Evolutionary conservation across 225 moss, liverwort and hornwort genomes (phyloP), one percentile per base, ranked within the genome.

Genomic region (Sphagnum tenellum): DNA sequence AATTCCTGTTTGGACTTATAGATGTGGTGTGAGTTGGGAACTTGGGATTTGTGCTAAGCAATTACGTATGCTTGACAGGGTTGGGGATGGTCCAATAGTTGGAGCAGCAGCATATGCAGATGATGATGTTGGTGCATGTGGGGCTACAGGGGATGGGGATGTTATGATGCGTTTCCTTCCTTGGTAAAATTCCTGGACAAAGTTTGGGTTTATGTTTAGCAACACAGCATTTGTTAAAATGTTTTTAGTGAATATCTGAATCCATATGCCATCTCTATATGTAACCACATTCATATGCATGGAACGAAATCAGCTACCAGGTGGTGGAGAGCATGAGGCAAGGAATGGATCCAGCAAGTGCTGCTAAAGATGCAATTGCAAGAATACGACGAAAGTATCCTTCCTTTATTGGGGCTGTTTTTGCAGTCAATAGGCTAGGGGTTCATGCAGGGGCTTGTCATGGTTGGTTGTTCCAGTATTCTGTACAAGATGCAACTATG

Each of bases 141-240:
- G 98, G 63, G 83, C 98, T 58, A 98, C 98, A 61, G 98, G 98
- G 51, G 98, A 98, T 67, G 98, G 98, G 62, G 98, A 98, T 75
- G 67, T 98, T 59, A 98, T 98, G 93, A 93, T 98, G 93, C 87
- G 98, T 61, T 98, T 98, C 76, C 68, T 89, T 13, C 86, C 98
- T 48, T 98, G 98, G 98, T 93, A 67, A 53, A 47, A 12, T n/a
- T 61, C 44, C 4, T 3, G 8, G 11, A 61, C 9, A 29, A 3
- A 61, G 61, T 3, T 61, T 47, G 29, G 56, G 57, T 5, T 7
- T 9, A 14, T 56, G 29, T 29, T 29, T 29, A 29, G 29, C 29
- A 29, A 29, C 0, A 29, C 29, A 29, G 29, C 29, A 29, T 29
- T 29, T 29, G 29, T 29, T 29, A 29, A 29, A 29, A 29, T 29